These are phyloP conservation scores for Laguncularia racemosa DNA, from an alignment of 345 rosid species.

Conservation along the genomic window DNA sequence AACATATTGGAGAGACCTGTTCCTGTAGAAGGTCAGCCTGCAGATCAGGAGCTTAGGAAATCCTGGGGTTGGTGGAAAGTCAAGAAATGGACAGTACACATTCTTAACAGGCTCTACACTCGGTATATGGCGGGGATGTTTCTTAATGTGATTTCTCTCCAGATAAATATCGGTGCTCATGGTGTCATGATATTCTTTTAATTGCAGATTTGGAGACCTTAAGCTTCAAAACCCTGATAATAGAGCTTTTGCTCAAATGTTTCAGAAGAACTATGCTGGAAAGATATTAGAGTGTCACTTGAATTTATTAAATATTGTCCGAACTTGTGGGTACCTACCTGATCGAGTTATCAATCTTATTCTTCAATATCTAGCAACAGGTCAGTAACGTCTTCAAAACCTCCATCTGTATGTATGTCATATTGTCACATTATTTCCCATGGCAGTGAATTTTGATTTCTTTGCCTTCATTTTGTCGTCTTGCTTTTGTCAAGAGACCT, in stretches of 20 bases:
- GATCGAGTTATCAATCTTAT: constrained; percentile 93
- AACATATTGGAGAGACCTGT: constrained; percentile 86
- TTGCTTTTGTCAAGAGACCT: too few species aligned
- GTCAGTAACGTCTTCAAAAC: constrained; percentile 22
- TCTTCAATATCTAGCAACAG: constrained; percentile 95
- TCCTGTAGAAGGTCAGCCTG: constrained; percentile 91
- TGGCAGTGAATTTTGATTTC: too few species aligned
- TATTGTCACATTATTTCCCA: too few species aligned
- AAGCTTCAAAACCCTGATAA: constrained; percentile 81
- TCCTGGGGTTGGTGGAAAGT: constrained; percentile 99
- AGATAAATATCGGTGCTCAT: neutral
- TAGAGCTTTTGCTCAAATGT: constrained; percentile 81
- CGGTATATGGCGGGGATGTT: constrained; percentile 35
- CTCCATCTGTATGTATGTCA: too few species aligned
- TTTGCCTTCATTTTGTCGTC: too few species aligned
- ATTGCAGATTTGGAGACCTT: constrained; percentile 87
- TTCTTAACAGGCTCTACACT: constrained; percentile 85
- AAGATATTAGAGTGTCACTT: constrained; percentile 91
- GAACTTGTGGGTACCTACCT: constrained; percentile 89
- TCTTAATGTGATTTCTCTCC: neutral
- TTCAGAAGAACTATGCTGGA: constrained; percentile 91
- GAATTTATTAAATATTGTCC: constrained; percentile 67
- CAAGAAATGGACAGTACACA: constrained; percentile 99
- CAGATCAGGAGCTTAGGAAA: constrained; percentile 82
- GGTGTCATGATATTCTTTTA: neutral